Evolutionary conservation across 495 filamentous ascomycete genomes (phyloP).

Genomic region (Penicillium psychrofluorescens): DNA sequence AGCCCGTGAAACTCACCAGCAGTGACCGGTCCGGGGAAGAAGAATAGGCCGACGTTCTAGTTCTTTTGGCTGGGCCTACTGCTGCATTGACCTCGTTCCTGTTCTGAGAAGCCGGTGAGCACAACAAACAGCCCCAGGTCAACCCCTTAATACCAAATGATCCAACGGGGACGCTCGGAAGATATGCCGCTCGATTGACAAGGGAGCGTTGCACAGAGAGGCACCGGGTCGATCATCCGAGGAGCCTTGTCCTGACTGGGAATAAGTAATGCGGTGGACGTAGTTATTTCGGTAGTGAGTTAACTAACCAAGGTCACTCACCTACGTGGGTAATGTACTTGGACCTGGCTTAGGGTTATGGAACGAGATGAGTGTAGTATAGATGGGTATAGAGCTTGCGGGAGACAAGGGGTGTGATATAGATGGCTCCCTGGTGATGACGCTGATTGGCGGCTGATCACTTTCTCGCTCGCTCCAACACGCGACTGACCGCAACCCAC

Average conservation of each 20-base stretch:
- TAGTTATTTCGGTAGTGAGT: too few relatives aligned
- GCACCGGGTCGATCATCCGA: conserved; percentile 27
- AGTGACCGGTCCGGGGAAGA: neutral
- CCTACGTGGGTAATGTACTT: too few relatives aligned
- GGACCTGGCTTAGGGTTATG: too few relatives aligned
- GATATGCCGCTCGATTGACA: conserved; percentile 30
- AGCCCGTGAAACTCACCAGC: conserved; percentile 3
- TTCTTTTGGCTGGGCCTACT: conserved; percentile 10
- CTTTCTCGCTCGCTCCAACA: too few relatives aligned
- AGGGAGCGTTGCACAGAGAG: conserved; percentile 24
- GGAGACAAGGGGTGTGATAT: too few relatives aligned
- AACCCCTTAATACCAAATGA: too few relatives aligned
- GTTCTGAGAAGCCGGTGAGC: conserved; percentile 6
- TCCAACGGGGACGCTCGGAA: conserved; percentile 31
- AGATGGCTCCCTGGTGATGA: too few relatives aligned
- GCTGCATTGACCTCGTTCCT: conserved; percentile 2
- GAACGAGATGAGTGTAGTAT: too few relatives aligned
- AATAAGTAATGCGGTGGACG: neutral
- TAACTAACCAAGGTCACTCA: too few relatives aligned
- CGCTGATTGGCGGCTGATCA: too few relatives aligned
- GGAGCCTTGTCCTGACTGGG: conserved; percentile 2
- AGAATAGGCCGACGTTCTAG: neutral
- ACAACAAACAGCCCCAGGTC: conserved; percentile 4
- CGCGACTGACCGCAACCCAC: neutral
- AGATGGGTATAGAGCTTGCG: too few relatives aligned